These are phyloP conservation scores for Moringa oleifera DNA, from an alignment of 345 rosid species.

Conservation along the genomic window DNA sequence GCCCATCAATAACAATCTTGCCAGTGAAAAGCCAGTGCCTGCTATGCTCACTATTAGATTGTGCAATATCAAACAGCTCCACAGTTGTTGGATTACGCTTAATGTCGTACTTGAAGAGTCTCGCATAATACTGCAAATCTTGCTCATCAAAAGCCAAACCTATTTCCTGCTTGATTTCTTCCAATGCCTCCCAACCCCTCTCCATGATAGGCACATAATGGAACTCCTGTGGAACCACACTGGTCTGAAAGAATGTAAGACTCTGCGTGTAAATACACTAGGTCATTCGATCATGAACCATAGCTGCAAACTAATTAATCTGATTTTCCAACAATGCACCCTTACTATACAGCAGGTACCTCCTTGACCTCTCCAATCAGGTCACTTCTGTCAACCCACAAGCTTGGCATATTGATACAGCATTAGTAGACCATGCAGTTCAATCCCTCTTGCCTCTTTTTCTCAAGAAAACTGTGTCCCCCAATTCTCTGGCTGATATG, in stretches of 20 bases:
- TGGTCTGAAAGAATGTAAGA: slow-evolving; percentile 62
- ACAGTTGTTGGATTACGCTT: slow-evolving; percentile 81
- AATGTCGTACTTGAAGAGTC: slow-evolving; percentile 65
- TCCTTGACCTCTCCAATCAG: slow-evolving; percentile 81
- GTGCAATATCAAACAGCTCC: slow-evolving; percentile 92
- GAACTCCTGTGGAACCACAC: slow-evolving; percentile 69
- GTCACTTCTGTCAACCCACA: slow-evolving; percentile 77
- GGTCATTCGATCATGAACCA: slow-evolving; percentile 92
- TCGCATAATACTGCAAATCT: slow-evolving; percentile 82
- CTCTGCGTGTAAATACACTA: slow-evolving; percentile 65
- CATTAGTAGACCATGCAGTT: slow-evolving; percentile 92
- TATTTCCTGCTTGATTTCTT: slow-evolving; percentile 86
- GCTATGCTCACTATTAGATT: slow-evolving; percentile 92
- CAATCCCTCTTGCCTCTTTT: slow-evolving; percentile 61
- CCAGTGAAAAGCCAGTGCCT: slow-evolving; percentile 96
- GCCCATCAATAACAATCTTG: slow-evolving; percentile 78
- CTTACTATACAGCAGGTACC: slow-evolving; percentile 65
- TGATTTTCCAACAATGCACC: slow-evolving; percentile 49
- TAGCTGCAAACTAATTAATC: slow-evolving; percentile 56
- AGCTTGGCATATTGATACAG: slow-evolving; percentile 73
- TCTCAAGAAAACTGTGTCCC: slow-evolving; percentile 75
- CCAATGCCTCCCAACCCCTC: slow-evolving; percentile 74
- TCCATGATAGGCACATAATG: slow-evolving; percentile 71
- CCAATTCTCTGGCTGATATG: slow-evolving; percentile 85
- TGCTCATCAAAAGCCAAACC: slow-evolving; percentile 96